Percentiles rank a stretch among this genome's conserved stretches.
phyloP scores from a whole-genome alignment of 768 basidiomycete species.

The Gloeophyllum trabeum region DNA sequence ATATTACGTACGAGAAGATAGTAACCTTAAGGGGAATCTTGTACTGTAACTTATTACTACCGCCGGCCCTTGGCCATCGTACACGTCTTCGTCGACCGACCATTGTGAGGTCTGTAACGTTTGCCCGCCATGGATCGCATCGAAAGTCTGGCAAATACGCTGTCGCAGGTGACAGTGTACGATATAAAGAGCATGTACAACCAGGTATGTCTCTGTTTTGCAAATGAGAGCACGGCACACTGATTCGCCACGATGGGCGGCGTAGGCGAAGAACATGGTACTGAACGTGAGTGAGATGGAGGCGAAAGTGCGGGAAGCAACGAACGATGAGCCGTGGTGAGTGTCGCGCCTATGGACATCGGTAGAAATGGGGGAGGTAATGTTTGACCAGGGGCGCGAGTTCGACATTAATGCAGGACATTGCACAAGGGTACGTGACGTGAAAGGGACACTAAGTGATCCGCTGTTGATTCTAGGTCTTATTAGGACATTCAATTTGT shows the following conservation, averaged over 20 bases:
- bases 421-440: constrained; percentile 79
- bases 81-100: constrained; percentile 6
- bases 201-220: constrained; percentile 39
- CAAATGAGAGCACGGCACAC: neutral
- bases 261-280: constrained; percentile 89
- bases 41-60: neutral
- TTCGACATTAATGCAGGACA: constrained; percentile 96
- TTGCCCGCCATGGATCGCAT: constrained; percentile 57
- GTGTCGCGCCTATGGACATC: constrained; percentile 13
- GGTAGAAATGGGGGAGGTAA: too few relatives aligned
- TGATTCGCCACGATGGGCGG: neutral
- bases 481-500: constrained; percentile 99
- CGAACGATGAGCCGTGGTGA: constrained; percentile 96
- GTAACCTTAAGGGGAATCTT: too few relatives aligned
- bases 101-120: constrained; percentile 6
- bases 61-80: constrained; percentile 1
- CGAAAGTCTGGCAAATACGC: constrained; percentile 59
- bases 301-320: constrained; percentile 91
- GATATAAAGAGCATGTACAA: constrained; percentile 93
- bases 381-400: constrained; percentile 96
- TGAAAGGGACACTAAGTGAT: constrained; percentile 5
- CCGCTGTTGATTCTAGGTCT: too few relatives aligned
- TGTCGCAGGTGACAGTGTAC: constrained; percentile 82
- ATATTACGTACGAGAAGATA: too few relatives aligned
- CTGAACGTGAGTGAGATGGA: constrained; percentile 97